These are phyloP conservation scores for Acer saccharum DNA, from an alignment of 345 rosid genomes.

Conservation along the genomic window DNA sequence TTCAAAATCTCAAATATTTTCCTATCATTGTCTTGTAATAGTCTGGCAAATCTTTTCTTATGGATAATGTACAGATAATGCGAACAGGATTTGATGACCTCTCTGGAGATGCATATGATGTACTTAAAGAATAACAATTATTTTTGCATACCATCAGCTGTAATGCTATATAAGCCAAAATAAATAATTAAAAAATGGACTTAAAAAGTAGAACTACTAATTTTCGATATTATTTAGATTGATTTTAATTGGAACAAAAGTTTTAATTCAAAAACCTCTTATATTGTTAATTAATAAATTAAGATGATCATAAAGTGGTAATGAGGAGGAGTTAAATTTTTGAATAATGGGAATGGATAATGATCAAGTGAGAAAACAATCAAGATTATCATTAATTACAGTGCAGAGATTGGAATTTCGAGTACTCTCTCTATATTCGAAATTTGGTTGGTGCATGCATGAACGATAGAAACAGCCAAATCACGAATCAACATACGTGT, in stretches of 20 bases:
- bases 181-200: neutral
- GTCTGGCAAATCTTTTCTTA: neutral
- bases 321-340: neutral
- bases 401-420: no score
- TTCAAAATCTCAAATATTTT: conserved; percentile 9
- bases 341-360: conserved; percentile 1
- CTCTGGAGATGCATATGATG: no score
- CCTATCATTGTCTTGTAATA: neutral
- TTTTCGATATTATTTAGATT: no score
- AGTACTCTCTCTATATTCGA: neutral
- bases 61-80: no score
- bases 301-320: neutral
- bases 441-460: neutral
- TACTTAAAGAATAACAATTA: no score
- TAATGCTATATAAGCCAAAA: no score
- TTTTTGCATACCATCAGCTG: no score
- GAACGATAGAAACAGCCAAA: conserved; percentile 10
- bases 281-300: neutral
- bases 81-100: no score
- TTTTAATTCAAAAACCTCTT: neutral
- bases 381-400: neutral
- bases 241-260: no score
- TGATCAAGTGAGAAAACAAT: neutral
- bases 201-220: no score
- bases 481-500: neutral